phyloP scores from a whole-genome alignment of 2,329 filamentous ascomycete genomes.

The Nemania sp. region DNA sequence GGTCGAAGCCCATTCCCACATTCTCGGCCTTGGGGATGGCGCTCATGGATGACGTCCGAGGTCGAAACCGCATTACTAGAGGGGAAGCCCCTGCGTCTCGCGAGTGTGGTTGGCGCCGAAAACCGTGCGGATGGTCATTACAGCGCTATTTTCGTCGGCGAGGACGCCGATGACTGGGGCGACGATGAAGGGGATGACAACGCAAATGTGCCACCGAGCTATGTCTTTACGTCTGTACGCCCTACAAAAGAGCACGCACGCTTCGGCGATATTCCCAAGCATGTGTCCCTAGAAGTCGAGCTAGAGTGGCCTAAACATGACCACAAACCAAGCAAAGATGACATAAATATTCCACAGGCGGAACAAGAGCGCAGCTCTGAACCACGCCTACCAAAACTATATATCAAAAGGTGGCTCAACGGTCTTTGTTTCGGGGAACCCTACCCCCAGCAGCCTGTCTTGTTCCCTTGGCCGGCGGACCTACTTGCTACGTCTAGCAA shows the following conservation, averaged over 20 bases:
- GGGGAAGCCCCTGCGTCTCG: constrained; percentile 46
- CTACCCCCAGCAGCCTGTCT: constrained; percentile 36
- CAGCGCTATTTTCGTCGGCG: constrained; percentile 45
- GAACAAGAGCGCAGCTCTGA: background rate
- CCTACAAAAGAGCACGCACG: constrained; percentile 24
- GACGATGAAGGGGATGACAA: constrained; percentile 25
- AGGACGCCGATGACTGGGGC: constrained; percentile 37
- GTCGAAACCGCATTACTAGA: constrained; percentile 44
- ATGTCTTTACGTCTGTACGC: constrained; percentile 44
- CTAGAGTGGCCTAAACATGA: constrained; percentile 40
- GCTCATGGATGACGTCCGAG: constrained; percentile 45
- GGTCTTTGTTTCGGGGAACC: constrained; percentile 46
- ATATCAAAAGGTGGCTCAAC: constrained; percentile 49
- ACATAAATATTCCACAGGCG: background rate
- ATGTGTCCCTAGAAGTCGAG: constrained; percentile 49
- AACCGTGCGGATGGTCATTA: constrained; percentile 30
- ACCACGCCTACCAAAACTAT: constrained; percentile 40
- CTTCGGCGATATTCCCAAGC: constrained; percentile 39
- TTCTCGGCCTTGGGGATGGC: constrained; percentile 40
- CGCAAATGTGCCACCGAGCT: constrained; percentile 33
- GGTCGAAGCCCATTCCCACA: constrained; percentile 24
- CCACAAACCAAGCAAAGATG: constrained; percentile 1
- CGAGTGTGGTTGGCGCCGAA: constrained; percentile 39
- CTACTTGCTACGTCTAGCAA: constrained; percentile 36
- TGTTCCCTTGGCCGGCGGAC: constrained; percentile 48